These are phyloP conservation scores for Tricharina praecox DNA, from an alignment of 495 filamentous ascomycete genomes.

Conservation along the genomic window DNA sequence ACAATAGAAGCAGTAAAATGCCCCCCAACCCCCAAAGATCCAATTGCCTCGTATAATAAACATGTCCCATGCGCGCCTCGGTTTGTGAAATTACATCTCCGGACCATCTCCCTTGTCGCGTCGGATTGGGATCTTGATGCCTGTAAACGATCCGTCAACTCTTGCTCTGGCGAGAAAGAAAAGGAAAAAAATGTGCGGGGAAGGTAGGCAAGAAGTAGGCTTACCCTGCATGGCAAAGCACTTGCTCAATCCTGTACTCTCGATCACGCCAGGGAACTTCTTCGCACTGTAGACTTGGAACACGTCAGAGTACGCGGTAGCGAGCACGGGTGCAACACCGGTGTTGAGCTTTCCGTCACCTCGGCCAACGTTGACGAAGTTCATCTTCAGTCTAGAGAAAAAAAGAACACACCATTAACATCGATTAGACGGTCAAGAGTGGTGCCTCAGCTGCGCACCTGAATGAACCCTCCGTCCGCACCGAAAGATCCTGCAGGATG, in stretches of 20 bases:
- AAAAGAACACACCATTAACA: background rate
- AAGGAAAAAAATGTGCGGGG: too few species aligned
- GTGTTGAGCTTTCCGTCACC: constrained; percentile 43
- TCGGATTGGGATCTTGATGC: constrained; percentile 27
- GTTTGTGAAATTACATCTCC: constrained; percentile 5
- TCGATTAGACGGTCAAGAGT: background rate
- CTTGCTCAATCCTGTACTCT: constrained; percentile 84
- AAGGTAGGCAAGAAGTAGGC: background rate
- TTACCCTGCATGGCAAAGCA: constrained; percentile 90
- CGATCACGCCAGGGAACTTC: constrained; percentile 94
- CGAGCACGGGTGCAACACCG: constrained; percentile 66
- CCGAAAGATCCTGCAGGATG: constrained; percentile 85
- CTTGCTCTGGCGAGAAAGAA: too few species aligned
- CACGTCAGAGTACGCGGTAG: constrained; percentile 68
- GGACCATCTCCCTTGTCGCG: constrained; percentile 25
- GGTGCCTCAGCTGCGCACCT: constrained; percentile 36
- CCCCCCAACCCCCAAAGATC: too few species aligned
- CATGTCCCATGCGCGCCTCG: too few species aligned
- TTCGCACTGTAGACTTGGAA: constrained; percentile 95
- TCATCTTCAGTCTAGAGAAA: constrained; percentile 59
- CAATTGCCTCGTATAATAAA: too few species aligned
- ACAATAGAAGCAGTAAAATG: too few species aligned
- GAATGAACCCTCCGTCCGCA: constrained; percentile 80
- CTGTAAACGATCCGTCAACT: constrained; percentile 6
- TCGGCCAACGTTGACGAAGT: constrained; percentile 67